A percentile compares a stretch with the other conserved stretches of the same genome.
Evolutionary conservation across 306 rosid species (phyloP).

Genomic region (Rosa rugosa): DNA sequence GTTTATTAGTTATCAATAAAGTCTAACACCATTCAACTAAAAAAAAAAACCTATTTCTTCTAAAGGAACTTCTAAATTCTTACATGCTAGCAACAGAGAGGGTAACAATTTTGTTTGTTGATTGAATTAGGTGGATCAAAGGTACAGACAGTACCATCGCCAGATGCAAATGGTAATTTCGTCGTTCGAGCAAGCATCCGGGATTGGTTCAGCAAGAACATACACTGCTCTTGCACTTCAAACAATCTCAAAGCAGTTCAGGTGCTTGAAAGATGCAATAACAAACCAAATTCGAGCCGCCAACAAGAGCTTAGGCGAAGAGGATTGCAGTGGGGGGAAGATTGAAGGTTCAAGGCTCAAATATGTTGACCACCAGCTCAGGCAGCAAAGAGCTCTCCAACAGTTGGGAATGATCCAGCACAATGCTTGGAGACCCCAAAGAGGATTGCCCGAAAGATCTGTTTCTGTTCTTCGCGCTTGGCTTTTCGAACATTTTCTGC

Average conservation of each 20-base stretch:
- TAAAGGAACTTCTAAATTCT: not conserved
- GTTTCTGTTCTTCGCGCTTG: conserved; percentile 98
- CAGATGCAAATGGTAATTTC: conserved; percentile 89
- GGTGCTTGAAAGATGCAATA: conserved; percentile 87
- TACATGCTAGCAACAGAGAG: not conserved
- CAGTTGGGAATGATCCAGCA: conserved; percentile 98
- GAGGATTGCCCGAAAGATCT: conserved; percentile 94
- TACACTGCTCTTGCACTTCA: conserved; percentile 89
- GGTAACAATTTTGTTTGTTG: not conserved
- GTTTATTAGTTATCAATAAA: too few species aligned
- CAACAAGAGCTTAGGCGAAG: conserved; percentile 85
- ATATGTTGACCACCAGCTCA: conserved; percentile 81
- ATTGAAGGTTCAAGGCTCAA: conserved; percentile 84
- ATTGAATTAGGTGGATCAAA: conserved; percentile 73
- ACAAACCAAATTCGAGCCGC: conserved; percentile 67
- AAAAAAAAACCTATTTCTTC: not conserved
- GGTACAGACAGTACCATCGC: conserved; percentile 86
- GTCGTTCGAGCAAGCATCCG: conserved; percentile 79
- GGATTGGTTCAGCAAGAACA: conserved; percentile 77
- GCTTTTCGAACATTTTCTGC: conserved; percentile 99
- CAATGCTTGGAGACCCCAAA: conserved; percentile 99
- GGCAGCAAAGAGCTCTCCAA: conserved; percentile 94
- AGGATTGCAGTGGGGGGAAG: conserved; percentile 65
- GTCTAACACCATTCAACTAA: too few species aligned
- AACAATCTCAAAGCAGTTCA: conserved; percentile 89